Evolutionary conservation across 2,329 filamentous ascomycete species (phyloP), one percentile per base, ranked within the genome.

Genomic region (Penicillium sp.): DNA sequence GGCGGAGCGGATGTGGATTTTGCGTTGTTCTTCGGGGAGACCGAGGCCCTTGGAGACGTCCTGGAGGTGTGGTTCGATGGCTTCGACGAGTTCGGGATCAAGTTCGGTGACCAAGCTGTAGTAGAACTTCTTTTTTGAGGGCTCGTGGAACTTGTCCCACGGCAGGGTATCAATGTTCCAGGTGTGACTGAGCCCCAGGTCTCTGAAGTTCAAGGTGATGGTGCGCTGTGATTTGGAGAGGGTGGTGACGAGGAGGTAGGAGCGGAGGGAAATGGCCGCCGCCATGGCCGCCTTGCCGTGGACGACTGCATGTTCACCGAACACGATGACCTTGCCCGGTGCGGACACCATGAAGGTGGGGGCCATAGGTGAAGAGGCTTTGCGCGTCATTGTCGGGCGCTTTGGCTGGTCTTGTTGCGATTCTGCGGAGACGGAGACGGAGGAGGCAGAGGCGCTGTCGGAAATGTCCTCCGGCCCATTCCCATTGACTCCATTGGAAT

Each of bases 301-400:
- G 18, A 99, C 94, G n/a, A 97, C 94, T 2, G 94, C 90, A 78
- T 99, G 94, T 75, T 99, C 94, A 63, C 94, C 94, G 77, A 93
- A 97, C 49, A 97, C 91, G 72, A 99, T 99, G 70, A 97, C 94
- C 74, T 99, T 99, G 60, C 93, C 95, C 0, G 94, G 94, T 2
- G 95, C 93, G 14, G 94, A 97, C 54, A 97, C 92, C 90, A 99
- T 96, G 72, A 99, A 99, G 57, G 92, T 81, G 42, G 93, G 92
- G 76, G 94, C 83, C 78, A 88, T 83, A 1, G 86, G 84, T 46
- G 83, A 83, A 21, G 78, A 80, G 5, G 72, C 55, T 58, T 80
- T 79, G 48, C 62, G 62, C 44, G 61, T 40, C 62, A 65, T 65
- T 42, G 24, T 54, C 14, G 61, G 61, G 14, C 56, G 61, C 31